Evolutionary conservation across 495 filamentous ascomycete species (phyloP).

Genomic region (Penicillium odoratum): DNA sequence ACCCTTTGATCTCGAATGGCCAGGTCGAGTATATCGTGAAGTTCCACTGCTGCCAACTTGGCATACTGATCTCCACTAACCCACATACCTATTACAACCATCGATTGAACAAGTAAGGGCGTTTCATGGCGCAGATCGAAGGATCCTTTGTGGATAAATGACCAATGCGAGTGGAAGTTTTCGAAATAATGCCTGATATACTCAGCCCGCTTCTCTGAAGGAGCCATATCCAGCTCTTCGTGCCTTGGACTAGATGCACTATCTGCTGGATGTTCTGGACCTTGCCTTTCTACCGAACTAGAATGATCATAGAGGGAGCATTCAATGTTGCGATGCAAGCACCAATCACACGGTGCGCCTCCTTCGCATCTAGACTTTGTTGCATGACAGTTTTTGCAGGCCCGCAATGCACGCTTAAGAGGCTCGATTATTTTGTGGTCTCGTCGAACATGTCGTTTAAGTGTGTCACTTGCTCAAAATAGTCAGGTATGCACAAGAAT

Average conservation of each 20-base stretch:
- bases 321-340: constrained; percentile 21
- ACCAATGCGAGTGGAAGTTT: constrained; percentile 32
- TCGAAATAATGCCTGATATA: constrained; percentile 31
- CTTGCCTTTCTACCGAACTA: not conserved
- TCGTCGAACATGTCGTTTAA: constrained; percentile 28
- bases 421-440: constrained; percentile 22
- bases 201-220: constrained; percentile 11
- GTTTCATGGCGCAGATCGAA: constrained; percentile 22
- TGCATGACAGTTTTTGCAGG: constrained; percentile 26
- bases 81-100: constrained; percentile 34
- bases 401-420: constrained; percentile 10
- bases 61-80: constrained; percentile 12
- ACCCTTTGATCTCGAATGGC: constrained; percentile 31
- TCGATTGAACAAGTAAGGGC: constrained; percentile 29
- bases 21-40: constrained; percentile 23
- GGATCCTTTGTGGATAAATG: constrained; percentile 29
- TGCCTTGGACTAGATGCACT: not conserved
- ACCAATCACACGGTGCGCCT: constrained; percentile 26
- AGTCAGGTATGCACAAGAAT: too few species aligned
- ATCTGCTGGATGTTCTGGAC: not conserved
- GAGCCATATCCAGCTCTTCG: not conserved
- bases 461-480: constrained; percentile 26
- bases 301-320: constrained; percentile 13
- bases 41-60: constrained; percentile 22
- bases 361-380: constrained; percentile 31